Base-by-base conservation (phyloP, 164 flowering plant genomes). In the Aristolochia californica region DNA sequence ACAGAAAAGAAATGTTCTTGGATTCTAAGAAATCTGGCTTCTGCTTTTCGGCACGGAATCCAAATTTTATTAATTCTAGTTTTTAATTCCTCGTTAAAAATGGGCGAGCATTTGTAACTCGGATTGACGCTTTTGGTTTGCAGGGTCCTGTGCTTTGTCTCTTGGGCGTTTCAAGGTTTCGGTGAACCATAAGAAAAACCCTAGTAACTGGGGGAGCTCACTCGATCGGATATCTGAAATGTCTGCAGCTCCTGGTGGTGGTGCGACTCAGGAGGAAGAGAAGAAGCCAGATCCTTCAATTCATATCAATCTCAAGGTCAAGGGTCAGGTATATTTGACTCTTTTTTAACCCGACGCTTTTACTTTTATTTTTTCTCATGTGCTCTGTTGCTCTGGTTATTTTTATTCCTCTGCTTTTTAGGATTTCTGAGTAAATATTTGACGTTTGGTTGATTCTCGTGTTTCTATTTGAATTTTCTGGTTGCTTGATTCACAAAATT, bases 301-400 rank as follows among this genome's bases (percentile, higher is more conserved):
- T 49, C 70, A 66, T 30, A 66, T 66, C 27, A 66, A 66, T 56
- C 70, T 66, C 70, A 66, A 66, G 57, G 70, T 66, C 47, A 66
- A 66, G 48, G 70, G 65, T 13, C 65, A 66, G 65, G 70, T 66
- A 45, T 15, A 4, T 27, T n/a, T n/a, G n/a, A n/a, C n/a, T 17
- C 3, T 20, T 44, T 25, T 43, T 25, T 23, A 4, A 20, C 21
- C 60, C 2, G 12, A 28, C 14, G 7, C 5, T 26, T 45, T 47
- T 20, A 12, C 20, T 18, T 40, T 47, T 43, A n/a, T 12, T 28
- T 27, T 54, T 16, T 7, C 56, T 28, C 10, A 7, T 16, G 21
- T 13, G 43, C 34, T 28, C 2, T 15, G 38, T 16, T 54, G 15
- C 15, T 54, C 18, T 54, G 43, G 7, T 34, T 34, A 34, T 34